Conservation (phyloP, 2,329 filamentous ascomycete genomes). For the Albophoma yamanashiensis region DNA sequence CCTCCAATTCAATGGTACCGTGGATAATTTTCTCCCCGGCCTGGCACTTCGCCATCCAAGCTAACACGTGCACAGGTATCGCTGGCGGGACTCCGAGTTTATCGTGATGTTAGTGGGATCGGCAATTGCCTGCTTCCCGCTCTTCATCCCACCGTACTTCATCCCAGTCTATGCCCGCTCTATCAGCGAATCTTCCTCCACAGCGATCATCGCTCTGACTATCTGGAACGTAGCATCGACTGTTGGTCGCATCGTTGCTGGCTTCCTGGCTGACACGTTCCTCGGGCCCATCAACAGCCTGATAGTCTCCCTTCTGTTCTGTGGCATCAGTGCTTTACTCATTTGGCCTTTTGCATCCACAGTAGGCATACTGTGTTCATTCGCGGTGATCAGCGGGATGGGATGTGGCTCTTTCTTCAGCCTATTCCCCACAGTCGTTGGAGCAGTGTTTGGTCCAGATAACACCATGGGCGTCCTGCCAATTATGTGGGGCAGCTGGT, state of each 20-base stretch:
- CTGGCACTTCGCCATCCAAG: background rate
- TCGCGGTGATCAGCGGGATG: conserved; percentile 15
- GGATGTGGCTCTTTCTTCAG: conserved; percentile 18
- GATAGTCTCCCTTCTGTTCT: conserved; percentile 12
- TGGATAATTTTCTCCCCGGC: background rate
- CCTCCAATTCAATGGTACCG: conserved; percentile 13
- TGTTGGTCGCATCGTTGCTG: conserved; percentile 13
- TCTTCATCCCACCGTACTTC: conserved; percentile 18
- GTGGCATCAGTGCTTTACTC: conserved; percentile 11
- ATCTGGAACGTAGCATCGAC: conserved; percentile 17
- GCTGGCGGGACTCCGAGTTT: conserved; percentile 13
- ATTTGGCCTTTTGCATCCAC: conserved; percentile 16
- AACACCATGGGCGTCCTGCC: conserved; percentile 15
- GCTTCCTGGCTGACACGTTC: conserved; percentile 13
- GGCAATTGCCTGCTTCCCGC: conserved; percentile 12
- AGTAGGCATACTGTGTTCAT: conserved; percentile 10
- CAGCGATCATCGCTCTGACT: conserved; percentile 10
- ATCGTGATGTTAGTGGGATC: conserved; percentile 12
- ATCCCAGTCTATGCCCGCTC: conserved; percentile 15
- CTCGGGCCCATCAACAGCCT: conserved; percentile 16
- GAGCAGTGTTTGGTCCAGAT: conserved; percentile 10
- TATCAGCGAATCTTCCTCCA: conserved; percentile 10
- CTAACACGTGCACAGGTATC: conserved; percentile 8
- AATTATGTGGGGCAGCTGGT: conserved; percentile 15
- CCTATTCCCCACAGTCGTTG: conserved; percentile 12